These are phyloP conservation scores for Dendrostoma leiphaemia DNA, from an alignment of 2,329 filamentous ascomycete genomes.

Conservation along the genomic window DNA sequence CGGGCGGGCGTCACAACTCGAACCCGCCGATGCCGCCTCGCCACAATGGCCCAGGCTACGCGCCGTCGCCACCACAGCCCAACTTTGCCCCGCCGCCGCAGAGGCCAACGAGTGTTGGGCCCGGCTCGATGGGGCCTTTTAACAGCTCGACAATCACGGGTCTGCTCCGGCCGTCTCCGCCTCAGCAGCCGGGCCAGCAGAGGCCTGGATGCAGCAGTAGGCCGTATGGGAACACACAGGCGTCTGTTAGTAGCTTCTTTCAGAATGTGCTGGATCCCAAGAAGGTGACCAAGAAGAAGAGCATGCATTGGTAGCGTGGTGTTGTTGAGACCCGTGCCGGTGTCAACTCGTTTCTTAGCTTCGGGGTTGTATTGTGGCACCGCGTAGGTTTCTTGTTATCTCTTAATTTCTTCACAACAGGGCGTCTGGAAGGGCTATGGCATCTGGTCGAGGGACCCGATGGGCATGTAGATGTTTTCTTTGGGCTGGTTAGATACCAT, in stretches of 20 bases:
- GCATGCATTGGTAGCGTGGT: constrained; percentile 28
- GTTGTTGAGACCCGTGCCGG: too few relatives aligned
- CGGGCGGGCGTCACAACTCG: constrained; percentile 9
- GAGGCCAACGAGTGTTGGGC: constrained; percentile 48
- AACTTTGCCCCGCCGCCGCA: constrained; percentile 20
- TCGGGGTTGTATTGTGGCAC: too few relatives aligned
- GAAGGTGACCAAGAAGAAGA: constrained; percentile 33
- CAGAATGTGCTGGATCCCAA: constrained; percentile 23
- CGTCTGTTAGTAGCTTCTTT: constrained; percentile 25
- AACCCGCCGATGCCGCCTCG: constrained; percentile 18
- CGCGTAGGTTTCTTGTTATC: not conserved
- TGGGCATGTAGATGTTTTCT: not conserved
- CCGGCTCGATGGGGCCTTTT: constrained; percentile 27
- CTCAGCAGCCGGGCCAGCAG: constrained; percentile 8
- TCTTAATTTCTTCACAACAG: too few relatives aligned
- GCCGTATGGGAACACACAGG: constrained; percentile 20
- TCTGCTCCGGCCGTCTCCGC: constrained; percentile 28
- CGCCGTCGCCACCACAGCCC: constrained; percentile 21
- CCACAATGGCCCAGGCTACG: constrained; percentile 10
- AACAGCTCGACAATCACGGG: constrained; percentile 21
- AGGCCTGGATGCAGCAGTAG: constrained; percentile 23
- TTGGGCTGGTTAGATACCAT: constrained; percentile 2
- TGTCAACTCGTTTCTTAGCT: too few relatives aligned
- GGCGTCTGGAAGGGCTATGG: not conserved
- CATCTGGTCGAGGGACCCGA: not conserved